Evolutionary conservation across 2,329 filamentous ascomycete genomes (phyloP), one percentile per base, ranked within the genome.

Genomic region (Neospermospora avenae): DNA sequence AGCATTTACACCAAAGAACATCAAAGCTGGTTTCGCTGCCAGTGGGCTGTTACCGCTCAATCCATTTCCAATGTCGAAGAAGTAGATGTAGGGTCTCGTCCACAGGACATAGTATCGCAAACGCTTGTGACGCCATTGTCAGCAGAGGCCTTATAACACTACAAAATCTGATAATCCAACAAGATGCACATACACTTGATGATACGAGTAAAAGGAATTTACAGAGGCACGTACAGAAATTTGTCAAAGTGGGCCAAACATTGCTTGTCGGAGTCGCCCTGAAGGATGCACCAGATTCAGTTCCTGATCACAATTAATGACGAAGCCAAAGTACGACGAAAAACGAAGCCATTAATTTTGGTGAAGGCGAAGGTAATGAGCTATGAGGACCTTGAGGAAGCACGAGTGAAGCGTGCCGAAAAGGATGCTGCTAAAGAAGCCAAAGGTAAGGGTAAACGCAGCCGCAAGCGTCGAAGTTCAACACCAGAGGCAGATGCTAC

Each of bases 381-480:
- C 11, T 78, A 76, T 59, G 68, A 73, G 34, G 56, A 52, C 39
- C 51, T 58, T 37, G 37, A 52, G 46, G 56, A 44, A 25, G 56
- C 56, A 53, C 31, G 46, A 52, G 18, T n/a, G 39, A 42, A 35
- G 22, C 46, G 56, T 44, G 45, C 46, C 41, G 56, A 35, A 37
- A 58, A 52, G 46, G 39, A 44, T 20, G 39, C 37, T 22, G 28
- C 18, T 2, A 42, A 42, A 42, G 39, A 42, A 42, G 39, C 39
- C n/a, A 60, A 60, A 28, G 58, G 35, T 16, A 60, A 60, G 20
- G 58, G 58, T 16, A 56, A 60, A 42, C 58, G 58, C 52, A 53
- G 58, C 28, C 45, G 53, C n/a, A 60, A 63, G 59, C 31, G 62
- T 24, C 57, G 61, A 46, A 59, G 46, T 59, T 28, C 39, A 54